These are phyloP conservation scores for Ceratocystis variospora DNA, from an alignment of 2,329 filamentous ascomycete genomes.

Conservation along the genomic window DNA sequence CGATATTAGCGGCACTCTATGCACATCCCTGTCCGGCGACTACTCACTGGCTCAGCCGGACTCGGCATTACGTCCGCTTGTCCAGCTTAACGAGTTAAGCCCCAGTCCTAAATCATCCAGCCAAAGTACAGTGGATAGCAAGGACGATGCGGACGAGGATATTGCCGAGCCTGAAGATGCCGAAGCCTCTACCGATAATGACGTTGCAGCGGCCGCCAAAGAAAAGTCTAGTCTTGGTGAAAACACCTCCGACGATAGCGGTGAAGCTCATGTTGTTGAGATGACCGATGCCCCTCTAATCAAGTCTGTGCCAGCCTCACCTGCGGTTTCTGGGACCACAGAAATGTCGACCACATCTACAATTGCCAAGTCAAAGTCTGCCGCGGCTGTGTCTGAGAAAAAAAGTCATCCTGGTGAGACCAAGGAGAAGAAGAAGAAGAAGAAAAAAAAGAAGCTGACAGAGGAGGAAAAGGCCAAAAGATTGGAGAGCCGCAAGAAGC, in stretches of 20 bases:
- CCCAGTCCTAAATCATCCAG: not conserved
- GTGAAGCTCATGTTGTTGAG: not conserved
- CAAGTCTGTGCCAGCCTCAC: not conserved
- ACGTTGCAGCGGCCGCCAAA: not conserved
- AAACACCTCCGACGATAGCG: not conserved
- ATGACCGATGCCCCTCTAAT: not conserved
- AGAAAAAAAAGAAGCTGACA: constrained; percentile 11
- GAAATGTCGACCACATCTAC: too few species aligned
- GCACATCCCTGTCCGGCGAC: constrained; percentile 5
- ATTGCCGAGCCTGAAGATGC: constrained; percentile 7
- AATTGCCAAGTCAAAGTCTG: not conserved
- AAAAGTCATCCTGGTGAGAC: not conserved
- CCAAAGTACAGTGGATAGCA: not conserved
- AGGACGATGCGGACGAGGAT: not conserved
- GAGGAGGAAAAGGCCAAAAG: constrained; percentile 8
- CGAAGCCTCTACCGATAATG: not conserved
- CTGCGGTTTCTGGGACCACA: not conserved
- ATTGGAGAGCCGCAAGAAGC: not conserved
- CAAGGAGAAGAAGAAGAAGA: not conserved
- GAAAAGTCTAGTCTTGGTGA: not conserved
- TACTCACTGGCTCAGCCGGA: constrained; percentile 9
- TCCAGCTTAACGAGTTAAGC: not conserved
- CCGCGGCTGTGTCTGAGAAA: not conserved
- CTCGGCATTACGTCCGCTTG: constrained; percentile 9
- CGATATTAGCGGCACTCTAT: constrained; percentile 4